A percentile compares a stretch with the other conserved stretches of the same genome.
These are phyloP conservation scores for Avena atlantica DNA, from an alignment of 176 grass and related monocot species.

Conservation along the genomic window DNA sequence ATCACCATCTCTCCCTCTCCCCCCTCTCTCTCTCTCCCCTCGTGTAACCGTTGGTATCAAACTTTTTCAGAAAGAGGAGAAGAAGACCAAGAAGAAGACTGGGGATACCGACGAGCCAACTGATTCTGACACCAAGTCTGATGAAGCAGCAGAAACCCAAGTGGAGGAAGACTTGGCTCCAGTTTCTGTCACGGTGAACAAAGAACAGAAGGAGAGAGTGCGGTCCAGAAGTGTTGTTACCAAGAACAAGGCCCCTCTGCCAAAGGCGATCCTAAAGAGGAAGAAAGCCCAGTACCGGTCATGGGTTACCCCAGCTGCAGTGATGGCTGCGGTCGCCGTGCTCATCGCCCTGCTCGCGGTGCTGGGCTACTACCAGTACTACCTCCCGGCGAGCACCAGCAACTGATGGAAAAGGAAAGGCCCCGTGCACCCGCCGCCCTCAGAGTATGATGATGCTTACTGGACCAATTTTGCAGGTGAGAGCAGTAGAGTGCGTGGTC, in stretches of 20 bases:
- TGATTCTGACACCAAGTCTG: constrained; percentile 66
- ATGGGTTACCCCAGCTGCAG: constrained; percentile 55
- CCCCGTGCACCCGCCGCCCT: background rate
- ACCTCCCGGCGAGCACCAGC: constrained; percentile 49
- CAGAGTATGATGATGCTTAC: constrained; percentile 10
- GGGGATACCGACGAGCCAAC: constrained; percentile 50
- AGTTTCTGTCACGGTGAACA: constrained; percentile 47
- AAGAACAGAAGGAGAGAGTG: constrained; percentile 60
- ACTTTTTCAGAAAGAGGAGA: constrained; percentile 79
- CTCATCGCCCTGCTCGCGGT: constrained; percentile 54
- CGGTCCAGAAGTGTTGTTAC: constrained; percentile 45
- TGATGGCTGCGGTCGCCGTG: background rate
- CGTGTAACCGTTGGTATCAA: background rate
- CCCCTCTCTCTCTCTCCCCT: background rate
- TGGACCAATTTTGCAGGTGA: constrained; percentile 62
- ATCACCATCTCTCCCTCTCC: background rate
- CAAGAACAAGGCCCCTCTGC: constrained; percentile 52
- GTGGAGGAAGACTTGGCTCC: constrained; percentile 35
- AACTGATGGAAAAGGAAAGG: constrained; percentile 40
- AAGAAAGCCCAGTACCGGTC: constrained; percentile 69
- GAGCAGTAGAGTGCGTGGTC: constrained; percentile 39
- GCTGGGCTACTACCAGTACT: constrained; percentile 74
- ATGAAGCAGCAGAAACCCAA: constrained; percentile 62
- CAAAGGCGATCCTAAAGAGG: constrained; percentile 74
- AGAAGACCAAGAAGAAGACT: constrained; percentile 77